Percentiles rank a stretch among this genome's conserved stretches.
phyloP scores from a whole-genome alignment of 2,329 filamentous ascomycete genomes.

The Penicillium sp. region DNA sequence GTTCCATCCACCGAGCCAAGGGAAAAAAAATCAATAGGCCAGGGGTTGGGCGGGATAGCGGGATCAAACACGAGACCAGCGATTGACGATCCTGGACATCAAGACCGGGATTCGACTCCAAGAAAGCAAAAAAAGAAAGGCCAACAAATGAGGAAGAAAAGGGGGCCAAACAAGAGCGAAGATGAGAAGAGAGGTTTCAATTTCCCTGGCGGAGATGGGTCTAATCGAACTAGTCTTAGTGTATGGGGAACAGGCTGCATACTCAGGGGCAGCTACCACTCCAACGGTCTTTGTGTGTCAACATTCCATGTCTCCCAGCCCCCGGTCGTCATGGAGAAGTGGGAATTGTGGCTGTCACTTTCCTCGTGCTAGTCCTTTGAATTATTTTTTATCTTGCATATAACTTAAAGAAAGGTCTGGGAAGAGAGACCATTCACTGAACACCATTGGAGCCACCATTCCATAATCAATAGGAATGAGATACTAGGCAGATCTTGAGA shows the following conservation, averaged over 20 bases:
- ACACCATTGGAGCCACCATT: neutral
- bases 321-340: slow-evolving; percentile 8
- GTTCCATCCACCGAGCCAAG: slow-evolving; percentile 17
- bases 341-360: neutral
- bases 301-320: slow-evolving; percentile 11
- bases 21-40: slow-evolving; percentile 12
- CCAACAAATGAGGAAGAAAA: slow-evolving; percentile 10
- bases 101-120: neutral
- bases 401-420: neutral
- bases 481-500: neutral
- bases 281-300: slow-evolving; percentile 11
- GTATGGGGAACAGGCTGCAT: slow-evolving; percentile 16
- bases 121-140: slow-evolving; percentile 12
- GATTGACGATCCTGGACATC: slow-evolving; percentile 8
- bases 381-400: neutral
- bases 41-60: slow-evolving; percentile 7
- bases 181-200: slow-evolving; percentile 18
- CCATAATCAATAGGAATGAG: neutral
- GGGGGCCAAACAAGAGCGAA: slow-evolving; percentile 13
- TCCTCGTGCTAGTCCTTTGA: neutral
- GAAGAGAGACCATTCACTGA: neutral
- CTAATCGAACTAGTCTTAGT: slow-evolving; percentile 18
- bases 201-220: slow-evolving; percentile 18
- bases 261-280: slow-evolving; percentile 22
- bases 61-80: slow-evolving; percentile 7